These are phyloP conservation scores for Boechera retrofracta DNA, from an alignment of 345 rosid species.

Conservation along the genomic window DNA sequence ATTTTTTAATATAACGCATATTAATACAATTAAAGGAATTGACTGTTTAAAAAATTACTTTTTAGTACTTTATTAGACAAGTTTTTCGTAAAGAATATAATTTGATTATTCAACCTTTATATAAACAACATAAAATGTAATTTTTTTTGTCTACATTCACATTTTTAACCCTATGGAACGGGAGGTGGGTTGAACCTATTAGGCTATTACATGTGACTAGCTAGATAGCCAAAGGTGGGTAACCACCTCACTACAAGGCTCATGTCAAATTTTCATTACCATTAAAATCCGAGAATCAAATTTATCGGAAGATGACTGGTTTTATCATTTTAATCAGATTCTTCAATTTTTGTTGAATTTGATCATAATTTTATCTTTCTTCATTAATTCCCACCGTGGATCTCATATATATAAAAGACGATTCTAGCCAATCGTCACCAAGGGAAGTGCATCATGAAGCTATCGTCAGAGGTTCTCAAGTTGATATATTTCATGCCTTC, in stretches of 20 bases:
- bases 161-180: not conserved
- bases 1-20: not conserved
- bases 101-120: not conserved
- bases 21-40: not conserved
- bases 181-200: not conserved
- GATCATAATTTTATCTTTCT: not conserved
- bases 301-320: not conserved
- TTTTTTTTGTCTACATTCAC: not conserved
- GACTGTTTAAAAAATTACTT: not conserved
- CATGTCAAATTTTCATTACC: not conserved
- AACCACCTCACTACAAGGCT: not conserved
- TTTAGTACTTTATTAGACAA: not conserved
- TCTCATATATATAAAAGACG: not conserved
- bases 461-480: not conserved
- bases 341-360: not conserved
- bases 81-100: slow-evolving; percentile 1
- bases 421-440: not conserved
- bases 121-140: not conserved
- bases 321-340: not conserved
- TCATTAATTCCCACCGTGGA: not conserved
- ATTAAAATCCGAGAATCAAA: not conserved
- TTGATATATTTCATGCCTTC: too few relatives aligned
- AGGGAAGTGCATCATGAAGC: not conserved
- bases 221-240: not conserved
- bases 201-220: not conserved